These are phyloP conservation scores for Spathaspora gorwiae DNA, from an alignment of 805 yeast species.

Conservation along the genomic window DNA sequence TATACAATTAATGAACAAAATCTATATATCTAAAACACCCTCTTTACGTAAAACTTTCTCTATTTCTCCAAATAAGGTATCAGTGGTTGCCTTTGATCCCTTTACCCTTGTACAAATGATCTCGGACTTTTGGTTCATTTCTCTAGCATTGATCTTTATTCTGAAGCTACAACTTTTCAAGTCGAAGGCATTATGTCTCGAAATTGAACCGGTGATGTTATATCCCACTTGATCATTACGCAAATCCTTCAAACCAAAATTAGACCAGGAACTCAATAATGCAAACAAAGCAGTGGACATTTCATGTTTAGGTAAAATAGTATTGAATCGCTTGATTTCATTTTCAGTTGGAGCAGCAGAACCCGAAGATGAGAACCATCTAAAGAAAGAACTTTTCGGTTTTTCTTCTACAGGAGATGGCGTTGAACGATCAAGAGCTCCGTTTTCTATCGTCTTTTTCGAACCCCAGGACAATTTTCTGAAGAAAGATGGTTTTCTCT, in stretches of 20 bases:
- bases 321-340: constrained; percentile 31
- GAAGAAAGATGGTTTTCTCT: constrained; percentile 38
- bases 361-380: constrained; percentile 40
- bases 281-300: constrained; percentile 62
- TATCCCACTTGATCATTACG: constrained; percentile 38
- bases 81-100: constrained; percentile 63
- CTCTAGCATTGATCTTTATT: constrained; percentile 45
- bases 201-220: constrained; percentile 56
- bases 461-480: constrained; percentile 50
- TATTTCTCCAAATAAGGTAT: constrained; percentile 56
- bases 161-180: constrained; percentile 62
- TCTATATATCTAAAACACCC: constrained; percentile 45
- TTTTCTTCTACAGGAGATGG: constrained; percentile 23
- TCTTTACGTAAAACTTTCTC: constrained; percentile 63
- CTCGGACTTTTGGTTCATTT: constrained; percentile 42
- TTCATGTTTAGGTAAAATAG: constrained; percentile 47
- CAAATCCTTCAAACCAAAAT: constrained; percentile 62
- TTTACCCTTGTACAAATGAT: constrained; percentile 57
- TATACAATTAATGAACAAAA: background rate
- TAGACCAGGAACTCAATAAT: constrained; percentile 62
- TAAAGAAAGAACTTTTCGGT: constrained; percentile 29
- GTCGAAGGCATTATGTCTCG: constrained; percentile 57
- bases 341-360: constrained; percentile 16
- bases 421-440: constrained; percentile 26
- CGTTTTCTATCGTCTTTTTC: constrained; percentile 32